phyloP scores from a whole-genome alignment of 495 filamentous ascomycete species.

The Massariosphaeria phaeospora region DNA sequence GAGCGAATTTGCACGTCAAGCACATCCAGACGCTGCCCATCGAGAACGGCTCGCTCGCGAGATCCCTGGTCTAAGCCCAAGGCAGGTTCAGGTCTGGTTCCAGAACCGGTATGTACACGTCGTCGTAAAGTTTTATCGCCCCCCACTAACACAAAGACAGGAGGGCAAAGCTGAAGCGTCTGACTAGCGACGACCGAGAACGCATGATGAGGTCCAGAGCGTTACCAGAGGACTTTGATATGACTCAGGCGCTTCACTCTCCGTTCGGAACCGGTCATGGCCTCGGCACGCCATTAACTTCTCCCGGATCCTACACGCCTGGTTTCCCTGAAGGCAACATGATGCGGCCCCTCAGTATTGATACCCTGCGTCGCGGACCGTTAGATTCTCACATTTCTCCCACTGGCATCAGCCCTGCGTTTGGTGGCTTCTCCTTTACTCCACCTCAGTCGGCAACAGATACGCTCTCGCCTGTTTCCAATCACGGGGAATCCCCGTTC shows the following conservation, averaged over 20 bases:
- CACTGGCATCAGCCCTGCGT: conserved; percentile 57
- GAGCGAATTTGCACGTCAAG: conserved; percentile 94
- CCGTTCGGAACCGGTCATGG: conserved; percentile 51
- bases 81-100: conserved; percentile 98
- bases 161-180: conserved; percentile 89
- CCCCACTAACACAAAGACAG: conserved; percentile 48
- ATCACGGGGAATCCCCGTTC: conserved; percentile 32
- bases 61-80: conserved; percentile 86
- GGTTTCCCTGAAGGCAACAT: conserved; percentile 47
- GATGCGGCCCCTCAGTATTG: conserved; percentile 58
- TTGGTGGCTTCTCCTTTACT: conserved; percentile 58
- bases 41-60: conserved; percentile 84
- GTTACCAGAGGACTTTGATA: conserved; percentile 88
- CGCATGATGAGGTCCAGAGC: conserved; percentile 91
- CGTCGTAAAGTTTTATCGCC: conserved; percentile 7
- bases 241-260: conserved; percentile 82
- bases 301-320: conserved; percentile 49
- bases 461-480: conserved; percentile 38
- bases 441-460: conserved; percentile 44
- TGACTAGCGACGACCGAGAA: conserved; percentile 88
- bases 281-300: conserved; percentile 50
- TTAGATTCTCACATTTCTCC: conserved; percentile 57
- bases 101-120: conserved; percentile 75
- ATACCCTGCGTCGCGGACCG: conserved; percentile 50
- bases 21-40: conserved; percentile 91